Evolutionary conservation across 305 asterid species (phyloP), one percentile per base, ranked within the genome.

Genomic region (Solanum hybrid): DNA sequence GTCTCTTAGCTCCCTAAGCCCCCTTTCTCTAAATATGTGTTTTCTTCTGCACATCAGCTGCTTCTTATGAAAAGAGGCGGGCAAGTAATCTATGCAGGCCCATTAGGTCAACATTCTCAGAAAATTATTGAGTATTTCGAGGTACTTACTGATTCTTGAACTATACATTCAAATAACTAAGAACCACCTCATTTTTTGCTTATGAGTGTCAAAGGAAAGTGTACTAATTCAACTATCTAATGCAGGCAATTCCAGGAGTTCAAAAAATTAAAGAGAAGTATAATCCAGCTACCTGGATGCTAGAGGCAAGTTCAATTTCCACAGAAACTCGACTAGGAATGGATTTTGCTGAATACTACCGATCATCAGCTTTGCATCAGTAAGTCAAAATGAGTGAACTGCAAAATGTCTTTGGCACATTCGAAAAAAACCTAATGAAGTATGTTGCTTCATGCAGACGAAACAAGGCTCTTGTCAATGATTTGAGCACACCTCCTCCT

Each of bases 241-340:
- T 91, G 86, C 89, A 96, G 99, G 94, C 95, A 51, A 91, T 97
- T 81, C 93, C 95, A 5, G 98, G 98, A 87, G 96, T 96, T 24
- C 93, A 95, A 34, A 95, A 90, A 89, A 96, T 98, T 56, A 94
- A 91, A 92, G 98, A 95, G 87, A 95, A 96, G 88, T 93, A 95
- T 85, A 98, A 98, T 90, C 99, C 99, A 27, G 99, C 99, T 66
- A 95, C 99, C 29, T 97, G 99, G 99, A 98, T 96, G 99, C 95
- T 98, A n/a, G 98, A 96, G 93, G 98, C 92, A 32, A 96, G 97
- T 94, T 96, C 99, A 17, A 91, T 91, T 31, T 95, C 94, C 17
- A 90, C 94, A 10, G 99, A 98, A 91, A 92, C 92, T 40, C 93
- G 93, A 79, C 97, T 96, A 22, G 96, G 94, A 64, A 93, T 98